Evolutionary conservation across 805 yeast genomes (phyloP).

Genomic region (Isabelozyma heimii): DNA sequence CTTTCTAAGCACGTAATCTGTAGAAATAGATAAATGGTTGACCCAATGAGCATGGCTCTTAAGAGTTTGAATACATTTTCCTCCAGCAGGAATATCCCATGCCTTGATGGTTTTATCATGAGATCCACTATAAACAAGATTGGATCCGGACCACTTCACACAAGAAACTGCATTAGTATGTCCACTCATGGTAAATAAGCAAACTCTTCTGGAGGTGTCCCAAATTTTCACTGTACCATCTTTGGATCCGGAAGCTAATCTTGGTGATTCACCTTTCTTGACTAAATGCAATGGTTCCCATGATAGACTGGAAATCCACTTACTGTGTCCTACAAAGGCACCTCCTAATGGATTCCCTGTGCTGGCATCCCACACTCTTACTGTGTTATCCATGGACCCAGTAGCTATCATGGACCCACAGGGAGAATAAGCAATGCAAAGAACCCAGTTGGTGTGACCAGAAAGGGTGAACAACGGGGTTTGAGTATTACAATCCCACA

Average conservation of each 20-base stretch:
- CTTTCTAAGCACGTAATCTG: slow-evolving; percentile 81
- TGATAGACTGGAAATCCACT: slow-evolving; percentile 84
- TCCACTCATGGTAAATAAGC: slow-evolving; percentile 74
- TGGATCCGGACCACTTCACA: slow-evolving; percentile 95
- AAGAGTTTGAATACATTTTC: slow-evolving; percentile 73
- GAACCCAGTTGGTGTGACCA: slow-evolving; percentile 93
- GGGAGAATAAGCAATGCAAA: slow-evolving; percentile 89
- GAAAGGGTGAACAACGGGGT: slow-evolving; percentile 78
- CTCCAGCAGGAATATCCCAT: slow-evolving; percentile 78
- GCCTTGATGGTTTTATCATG: slow-evolving; percentile 92
- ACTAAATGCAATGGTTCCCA: slow-evolving; percentile 95
- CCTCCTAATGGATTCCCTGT: slow-evolving; percentile 74
- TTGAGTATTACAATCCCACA: slow-evolving; percentile 96
- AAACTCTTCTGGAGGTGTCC: slow-evolving; percentile 73
- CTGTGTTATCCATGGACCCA: slow-evolving; percentile 90
- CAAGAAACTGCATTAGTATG: slow-evolving; percentile 89
- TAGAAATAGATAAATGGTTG: slow-evolving; percentile 86
- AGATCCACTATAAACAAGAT: slow-evolving; percentile 80
- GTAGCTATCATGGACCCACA: slow-evolving; percentile 90
- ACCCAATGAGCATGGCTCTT: slow-evolving; percentile 98
- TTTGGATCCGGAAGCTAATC: slow-evolving; percentile 84
- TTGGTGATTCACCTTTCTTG: slow-evolving; percentile 59
- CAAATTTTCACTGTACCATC: slow-evolving; percentile 88
- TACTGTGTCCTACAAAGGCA: slow-evolving; percentile 75
- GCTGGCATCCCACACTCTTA: slow-evolving; percentile 81